phyloP scores from a whole-genome alignment of 768 basidiomycete species.

The Lactifluus pinguis region DNA sequence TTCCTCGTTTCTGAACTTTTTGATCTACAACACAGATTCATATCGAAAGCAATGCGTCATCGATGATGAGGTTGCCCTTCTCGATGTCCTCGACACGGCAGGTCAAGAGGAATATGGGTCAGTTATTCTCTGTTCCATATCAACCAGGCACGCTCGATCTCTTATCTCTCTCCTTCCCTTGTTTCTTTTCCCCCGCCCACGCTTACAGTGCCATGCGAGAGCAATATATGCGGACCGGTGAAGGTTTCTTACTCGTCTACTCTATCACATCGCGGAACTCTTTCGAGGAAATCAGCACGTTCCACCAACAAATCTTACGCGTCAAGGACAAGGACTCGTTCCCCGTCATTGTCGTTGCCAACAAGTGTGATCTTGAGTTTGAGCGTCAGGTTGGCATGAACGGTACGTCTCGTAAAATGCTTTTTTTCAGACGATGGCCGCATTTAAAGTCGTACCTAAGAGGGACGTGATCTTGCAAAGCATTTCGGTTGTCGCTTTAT shows the following conservation, averaged over 20 bases:
- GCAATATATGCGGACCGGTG: conserved; percentile 98
- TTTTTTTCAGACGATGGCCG: too few species aligned
- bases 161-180: background rate
- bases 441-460: conserved; percentile 30
- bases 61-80: conserved; percentile 95
- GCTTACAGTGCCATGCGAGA: conserved; percentile 86
- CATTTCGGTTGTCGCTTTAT: conserved; percentile 92
- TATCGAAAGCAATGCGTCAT: conserved; percentile 97
- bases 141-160: conserved; percentile 1
- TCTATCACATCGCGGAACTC: conserved; percentile 97
- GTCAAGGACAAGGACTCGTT: conserved; percentile 96
- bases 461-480: conserved; percentile 95
- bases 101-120: conserved; percentile 98
- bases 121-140: conserved; percentile 22
- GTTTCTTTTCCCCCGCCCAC: background rate
- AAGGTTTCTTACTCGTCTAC: conserved; percentile 96
- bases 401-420: conserved; percentile 43
- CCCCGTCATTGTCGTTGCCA: conserved; percentile 95
- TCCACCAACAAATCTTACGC: conserved; percentile 92
- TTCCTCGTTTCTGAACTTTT: background rate
- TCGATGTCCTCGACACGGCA: conserved; percentile 95
- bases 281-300: conserved; percentile 93
- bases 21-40: conserved; percentile 51
- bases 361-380: conserved; percentile 93
- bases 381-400: conserved; percentile 95